Base-by-base conservation (phyloP, 2,329 filamentous ascomycete species). In the Tothia fuscella region DNA sequence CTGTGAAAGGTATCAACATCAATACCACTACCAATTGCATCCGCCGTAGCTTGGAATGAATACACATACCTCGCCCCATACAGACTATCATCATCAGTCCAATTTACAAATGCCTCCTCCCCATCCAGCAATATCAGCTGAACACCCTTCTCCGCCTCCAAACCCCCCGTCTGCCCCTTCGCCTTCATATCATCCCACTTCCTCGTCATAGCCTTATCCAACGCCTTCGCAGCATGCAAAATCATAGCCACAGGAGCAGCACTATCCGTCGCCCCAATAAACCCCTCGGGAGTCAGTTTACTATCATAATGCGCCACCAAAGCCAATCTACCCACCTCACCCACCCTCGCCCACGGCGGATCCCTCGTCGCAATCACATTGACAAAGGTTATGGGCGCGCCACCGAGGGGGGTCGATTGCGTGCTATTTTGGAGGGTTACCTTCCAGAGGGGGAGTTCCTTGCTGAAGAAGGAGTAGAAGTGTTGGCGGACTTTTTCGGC, bases 301-400 rank as follows among this genome's bases (percentile, higher is more conserved):
- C 79, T 88, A 54, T 98, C 91, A 58, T 94, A 96, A 58, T 98
- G 91, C 30, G 91, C 91, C 5, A 89, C 91, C 42, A 98, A 70
- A 12, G 86, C 89, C 55, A 96, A 64, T 37, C 87, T 69, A 31
- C 80, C 79, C 2, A 91, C 78, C 50, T 95, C 80, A 1, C 88
- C 89, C 0, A 65, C 60, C 5, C 70, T 63, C 1, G 79, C 68
- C 76, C 85, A 91, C 2, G 91, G 91, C 38, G 91, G 91, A 60
- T 96, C 89, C 41, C 88, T 76, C 26, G 78, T 81, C 44, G 89
- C 78, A 46, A 96, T 82, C 43, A 96, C 68, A 56, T 95, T 98
- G 41, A 75, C 68, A 58, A 98, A 96, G 0, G 86, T 85, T 0
- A 96, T 67, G 5, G 83, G 70, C 42, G 70, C 69, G 44, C 77